A percentile compares a stretch with the other conserved stretches of the same genome.
Conservation (phyloP, 2,329 filamentous ascomycete genomes). For the Paraconiothyrium sp. region DNA sequence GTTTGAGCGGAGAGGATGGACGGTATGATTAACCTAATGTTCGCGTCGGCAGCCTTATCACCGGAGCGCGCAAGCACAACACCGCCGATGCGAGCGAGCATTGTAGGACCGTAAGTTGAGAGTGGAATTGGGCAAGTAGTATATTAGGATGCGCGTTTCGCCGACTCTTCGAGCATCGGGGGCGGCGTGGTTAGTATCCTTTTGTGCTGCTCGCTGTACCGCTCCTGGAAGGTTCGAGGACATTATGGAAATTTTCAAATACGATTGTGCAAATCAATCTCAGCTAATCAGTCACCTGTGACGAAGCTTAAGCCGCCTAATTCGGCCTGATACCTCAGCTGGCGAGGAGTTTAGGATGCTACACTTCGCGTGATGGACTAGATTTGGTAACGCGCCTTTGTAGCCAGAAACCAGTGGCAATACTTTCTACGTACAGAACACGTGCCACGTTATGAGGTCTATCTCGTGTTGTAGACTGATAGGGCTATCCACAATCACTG, state of each 20-base stretch:
- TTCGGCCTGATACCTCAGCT: constrained; percentile 47
- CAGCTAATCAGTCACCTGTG: constrained; percentile 54
- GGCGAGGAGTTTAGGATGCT: constrained; percentile 7
- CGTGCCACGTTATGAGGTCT: constrained; percentile 37
- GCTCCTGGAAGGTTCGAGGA: constrained; percentile 40
- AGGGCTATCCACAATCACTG: constrained; percentile 29
- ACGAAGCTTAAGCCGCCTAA: constrained; percentile 52
- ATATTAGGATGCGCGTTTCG: constrained; percentile 39
- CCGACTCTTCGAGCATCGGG: constrained; percentile 26
- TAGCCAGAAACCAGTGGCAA: constrained; percentile 53
- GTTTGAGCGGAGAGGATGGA: constrained; percentile 32
- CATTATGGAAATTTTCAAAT: constrained; percentile 40
- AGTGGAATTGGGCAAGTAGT: constrained; percentile 45
- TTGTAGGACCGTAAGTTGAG: constrained; percentile 33
- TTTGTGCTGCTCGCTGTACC: not conserved
- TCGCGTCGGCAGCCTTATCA: constrained; percentile 48
- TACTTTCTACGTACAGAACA: constrained; percentile 40
- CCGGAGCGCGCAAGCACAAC: constrained; percentile 56
- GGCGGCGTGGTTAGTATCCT: constrained; percentile 28
- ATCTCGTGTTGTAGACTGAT: constrained; percentile 33
- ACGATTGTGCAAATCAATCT: constrained; percentile 43
- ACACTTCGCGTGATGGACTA: not conserved
- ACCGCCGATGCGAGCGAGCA: constrained; percentile 49
- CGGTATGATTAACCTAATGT: constrained; percentile 46
- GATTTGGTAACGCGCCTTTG: constrained; percentile 29